Evolutionary conservation across 768 basidiomycete species (phyloP), one percentile per base, ranked within the genome.

Genomic region (Termitomyces sp.): DNA sequence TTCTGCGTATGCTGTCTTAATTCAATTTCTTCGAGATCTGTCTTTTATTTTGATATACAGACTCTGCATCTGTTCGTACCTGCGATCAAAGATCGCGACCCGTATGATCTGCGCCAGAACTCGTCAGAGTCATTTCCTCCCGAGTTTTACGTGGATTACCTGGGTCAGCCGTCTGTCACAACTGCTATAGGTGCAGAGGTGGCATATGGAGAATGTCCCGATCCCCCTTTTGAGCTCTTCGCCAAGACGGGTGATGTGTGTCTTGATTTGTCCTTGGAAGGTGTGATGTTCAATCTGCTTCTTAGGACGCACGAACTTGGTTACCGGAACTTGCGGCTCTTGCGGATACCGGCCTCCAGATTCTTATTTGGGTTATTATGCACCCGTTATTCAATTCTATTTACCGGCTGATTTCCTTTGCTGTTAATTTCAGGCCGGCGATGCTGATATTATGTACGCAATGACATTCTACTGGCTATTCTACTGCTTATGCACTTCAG

Each of bases 81-180:
- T 0, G 81, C 82, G 1, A 72, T 85, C 5, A 81, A 80, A 1
- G 64, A 82, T 61, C 72, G 75, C 16, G 84, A 87, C 60, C 62
- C 75, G 0, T 69, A 86, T 60, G 86, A 87, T 62, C 70, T 87
- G 49, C 72, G 83, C 20, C 85, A 86, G 68, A 83, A 78, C 45
- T 70, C 76, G 1, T 75, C 80, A 0, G 74, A 77, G 2, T 54
- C 70, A 5, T 86, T 86, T 68, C 85, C 86, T 9, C 81, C 84
- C 0, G 76, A 82, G 49, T 84, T 75, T 59, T 86, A 85, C 56
- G 60, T 81, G 48, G 69, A 72, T 20, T 84, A 81, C 60, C 71
- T 86, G n/a, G 61, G 57, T 0, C 65, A 67, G 18, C 42, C 73
- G 0, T 64, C 22, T 64, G 60, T 8, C 81, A 83, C 29, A 20